phyloP scores from a whole-genome alignment of 768 basidiomycete species.

The Boletus subcaerulescens region DNA sequence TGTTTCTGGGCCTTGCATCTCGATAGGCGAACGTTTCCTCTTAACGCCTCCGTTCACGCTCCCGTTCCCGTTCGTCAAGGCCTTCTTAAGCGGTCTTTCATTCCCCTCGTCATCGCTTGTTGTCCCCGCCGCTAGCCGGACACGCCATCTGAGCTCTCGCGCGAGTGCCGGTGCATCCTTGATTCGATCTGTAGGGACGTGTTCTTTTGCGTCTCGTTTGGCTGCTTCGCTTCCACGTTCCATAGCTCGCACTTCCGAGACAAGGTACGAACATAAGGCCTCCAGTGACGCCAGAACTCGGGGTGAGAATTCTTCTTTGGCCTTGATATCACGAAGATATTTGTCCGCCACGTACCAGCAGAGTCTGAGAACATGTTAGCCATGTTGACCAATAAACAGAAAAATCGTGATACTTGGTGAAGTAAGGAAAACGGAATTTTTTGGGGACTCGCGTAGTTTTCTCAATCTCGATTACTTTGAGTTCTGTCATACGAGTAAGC shows the following conservation, averaged over 20 bases:
- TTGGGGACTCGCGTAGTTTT: constrained; percentile 90
- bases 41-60: constrained; percentile 33
- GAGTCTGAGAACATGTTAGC: constrained; percentile 45
- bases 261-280: constrained; percentile 73
- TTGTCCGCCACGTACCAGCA: constrained; percentile 91
- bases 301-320: constrained; percentile 45
- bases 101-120: constrained; percentile 67
- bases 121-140: constrained; percentile 57
- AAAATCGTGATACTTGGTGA: constrained; percentile 54
- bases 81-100: constrained; percentile 24
- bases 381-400: constrained; percentile 9
- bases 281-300: constrained; percentile 72
- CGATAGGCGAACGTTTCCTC: constrained; percentile 36
- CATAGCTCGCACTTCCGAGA: constrained; percentile 69
- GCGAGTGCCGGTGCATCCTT: constrained; percentile 81
- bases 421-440: constrained; percentile 84
- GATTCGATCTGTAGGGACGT: constrained; percentile 76
- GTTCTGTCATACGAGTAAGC: constrained; percentile 49
- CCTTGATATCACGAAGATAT: constrained; percentile 69
- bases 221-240: constrained; percentile 68
- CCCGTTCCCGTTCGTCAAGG: constrained; percentile 26
- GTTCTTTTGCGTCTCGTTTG: constrained; percentile 76
- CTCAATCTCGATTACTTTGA: constrained; percentile 88
- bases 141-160: constrained; percentile 83
- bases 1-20: constrained; percentile 7